Evolutionary conservation across 768 basidiomycete species (phyloP), one percentile per base, ranked within the genome.

Genomic region (Boletus sensibilis): DNA sequence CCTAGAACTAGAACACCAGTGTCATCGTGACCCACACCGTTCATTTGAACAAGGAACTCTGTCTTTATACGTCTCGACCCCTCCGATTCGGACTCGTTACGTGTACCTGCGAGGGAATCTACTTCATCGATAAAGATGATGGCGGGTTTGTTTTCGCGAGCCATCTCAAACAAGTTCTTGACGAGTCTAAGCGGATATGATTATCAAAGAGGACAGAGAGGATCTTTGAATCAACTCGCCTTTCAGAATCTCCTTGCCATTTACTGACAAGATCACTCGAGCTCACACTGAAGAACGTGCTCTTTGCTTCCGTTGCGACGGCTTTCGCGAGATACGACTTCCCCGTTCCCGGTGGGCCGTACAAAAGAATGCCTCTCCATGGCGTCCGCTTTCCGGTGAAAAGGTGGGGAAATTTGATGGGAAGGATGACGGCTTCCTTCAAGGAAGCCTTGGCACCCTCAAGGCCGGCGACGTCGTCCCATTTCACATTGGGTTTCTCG

Each of bases 101-200:
- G 84, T 21, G 94, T 90, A 1, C 97, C 93, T 6, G 94, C 91
- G 49, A 99, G 78, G 11, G 96, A 98, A 73, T 99, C 97, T 42
- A 99, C 92, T 72, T 98, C 97, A 69, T 99, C 97, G 68, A 99
- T 91, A 71, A 99, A 99, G 73, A 99, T 98, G 74, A 99, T 99
- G 1, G 96, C 86, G 0, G 97, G 97, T 70, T 98, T 98, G 55
- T 85, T 85, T 71, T 98, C 96, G 51, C 97, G 84, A 1, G 97
- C 97, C 79, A 99, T 90, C 65, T 92, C 85, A 68, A 99, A 99
- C 27, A 99, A 80, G 67, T 98, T 94, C 72, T 93, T 94, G 46
- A 99, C 97, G 48, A 98, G 80, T 68, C 94, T 96, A 55, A 25
- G 29, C 23, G 41, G 42, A 44, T 27, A 55, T 50, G 44, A 38